phyloP scores from a whole-genome alignment of 768 basidiomycete species.

The Phylloporus arenicola region DNA sequence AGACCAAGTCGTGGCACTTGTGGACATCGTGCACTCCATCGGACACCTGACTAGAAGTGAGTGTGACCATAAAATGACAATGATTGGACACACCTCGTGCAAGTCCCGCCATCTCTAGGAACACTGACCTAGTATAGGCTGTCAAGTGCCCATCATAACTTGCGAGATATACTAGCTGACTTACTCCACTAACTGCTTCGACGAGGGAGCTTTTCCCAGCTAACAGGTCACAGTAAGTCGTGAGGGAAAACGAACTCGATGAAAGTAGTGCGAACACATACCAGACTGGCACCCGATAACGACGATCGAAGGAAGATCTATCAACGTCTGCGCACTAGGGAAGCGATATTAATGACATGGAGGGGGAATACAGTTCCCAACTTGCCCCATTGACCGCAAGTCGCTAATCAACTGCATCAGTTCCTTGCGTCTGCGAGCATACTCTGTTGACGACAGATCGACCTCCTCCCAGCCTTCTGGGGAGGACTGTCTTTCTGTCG shows the following conservation, averaged over 20 bases:
- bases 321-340: slow-evolving; percentile 32
- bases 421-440: slow-evolving; percentile 36
- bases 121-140: slow-evolving; percentile 45
- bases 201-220: slow-evolving; percentile 59
- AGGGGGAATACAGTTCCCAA: not conserved
- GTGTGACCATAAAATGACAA: not conserved
- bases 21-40: slow-evolving; percentile 48
- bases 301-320: slow-evolving; percentile 46
- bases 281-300: slow-evolving; percentile 57
- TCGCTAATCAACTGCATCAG: slow-evolving; percentile 36
- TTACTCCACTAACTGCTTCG: slow-evolving; percentile 51
- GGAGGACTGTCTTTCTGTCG: slow-evolving; percentile 2
- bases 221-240: slow-evolving; percentile 16
- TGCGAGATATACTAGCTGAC: slow-evolving; percentile 8
- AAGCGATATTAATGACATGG: not conserved
- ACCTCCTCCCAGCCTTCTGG: slow-evolving; percentile 12
- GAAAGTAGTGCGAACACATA: slow-evolving; percentile 16
- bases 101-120: slow-evolving; percentile 57
- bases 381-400: slow-evolving; percentile 39
- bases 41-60: slow-evolving; percentile 38
- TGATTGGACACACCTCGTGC: slow-evolving; percentile 40
- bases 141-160: not conserved
- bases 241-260: not conserved
- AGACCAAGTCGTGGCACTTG: slow-evolving; percentile 34
- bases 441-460: slow-evolving; percentile 31